Conservation (phyloP, 2,329 filamentous ascomycete species). For the Helminthosporium solani region DNA sequence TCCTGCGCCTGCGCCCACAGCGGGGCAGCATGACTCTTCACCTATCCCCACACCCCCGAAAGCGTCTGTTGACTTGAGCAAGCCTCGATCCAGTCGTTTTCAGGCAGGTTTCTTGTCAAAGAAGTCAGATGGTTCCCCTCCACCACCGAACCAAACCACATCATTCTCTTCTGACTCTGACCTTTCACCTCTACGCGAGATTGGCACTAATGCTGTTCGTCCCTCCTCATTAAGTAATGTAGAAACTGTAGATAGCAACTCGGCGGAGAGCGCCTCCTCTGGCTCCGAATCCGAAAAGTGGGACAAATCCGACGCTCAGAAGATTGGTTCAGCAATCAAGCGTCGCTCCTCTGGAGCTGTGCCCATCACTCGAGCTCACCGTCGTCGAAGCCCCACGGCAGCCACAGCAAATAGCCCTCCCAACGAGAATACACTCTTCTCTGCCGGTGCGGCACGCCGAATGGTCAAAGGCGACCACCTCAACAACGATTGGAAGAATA, state of each 20-base stretch:
- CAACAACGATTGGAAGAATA: conserved; percentile 55
- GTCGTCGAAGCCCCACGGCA: conserved; percentile 57
- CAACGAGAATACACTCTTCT: conserved; percentile 62
- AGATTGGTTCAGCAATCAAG: conserved; percentile 58
- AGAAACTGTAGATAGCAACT: conserved; percentile 37
- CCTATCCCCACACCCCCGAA: conserved; percentile 59
- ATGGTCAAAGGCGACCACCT: conserved; percentile 64
- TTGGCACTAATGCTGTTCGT: conserved; percentile 46
- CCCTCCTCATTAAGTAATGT: conserved; percentile 57
- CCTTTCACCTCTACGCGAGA: conserved; percentile 49
- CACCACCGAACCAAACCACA: conserved; percentile 57
- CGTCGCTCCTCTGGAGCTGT: conserved; percentile 51
- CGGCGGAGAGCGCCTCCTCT: conserved; percentile 37
- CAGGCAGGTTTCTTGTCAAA: conserved; percentile 83
- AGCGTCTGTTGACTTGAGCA: conserved; percentile 58
- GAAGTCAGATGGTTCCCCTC: conserved; percentile 62
- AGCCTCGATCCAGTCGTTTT: conserved; percentile 68
- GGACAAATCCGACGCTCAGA: conserved; percentile 54
- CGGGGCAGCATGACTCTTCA: conserved; percentile 50
- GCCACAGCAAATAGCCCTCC: conserved; percentile 52
- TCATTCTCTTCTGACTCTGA: conserved; percentile 62
- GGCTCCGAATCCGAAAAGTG: conserved; percentile 53
- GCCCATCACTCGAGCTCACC: conserved; percentile 45
- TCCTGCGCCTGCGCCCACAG: conserved; percentile 30
- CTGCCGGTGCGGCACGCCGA: conserved; percentile 63